Percentiles rank a stretch among this genome's conserved stretches.
phyloP scores from a whole-genome alignment of 768 basidiomycete genomes.

The Exsudoporus frostii region DNA sequence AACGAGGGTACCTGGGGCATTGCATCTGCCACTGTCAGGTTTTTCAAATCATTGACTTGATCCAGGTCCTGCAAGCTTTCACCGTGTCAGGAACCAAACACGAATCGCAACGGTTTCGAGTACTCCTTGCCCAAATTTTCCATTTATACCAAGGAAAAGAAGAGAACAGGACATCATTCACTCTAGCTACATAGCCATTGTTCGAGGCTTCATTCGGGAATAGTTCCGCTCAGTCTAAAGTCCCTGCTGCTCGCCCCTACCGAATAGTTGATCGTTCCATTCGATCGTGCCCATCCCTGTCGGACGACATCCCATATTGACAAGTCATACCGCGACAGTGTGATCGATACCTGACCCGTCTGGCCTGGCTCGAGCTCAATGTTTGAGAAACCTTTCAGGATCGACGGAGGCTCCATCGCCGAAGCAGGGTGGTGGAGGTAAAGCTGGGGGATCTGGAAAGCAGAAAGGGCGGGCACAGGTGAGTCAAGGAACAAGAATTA shows the following conservation, averaged over 20 bases:
- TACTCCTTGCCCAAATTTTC: too few relatives aligned
- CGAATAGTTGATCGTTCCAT: background rate
- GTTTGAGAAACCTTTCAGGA: background rate
- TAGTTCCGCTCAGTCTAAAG: background rate
- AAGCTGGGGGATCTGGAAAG: too few relatives aligned
- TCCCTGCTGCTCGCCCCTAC: background rate
- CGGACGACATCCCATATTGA: background rate
- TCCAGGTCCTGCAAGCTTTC: too few relatives aligned
- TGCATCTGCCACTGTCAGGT: too few relatives aligned
- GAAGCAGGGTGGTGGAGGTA: background rate
- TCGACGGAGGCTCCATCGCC: background rate
- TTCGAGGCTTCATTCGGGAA: background rate
- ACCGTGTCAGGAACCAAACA: too few relatives aligned
- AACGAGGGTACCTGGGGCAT: too few relatives aligned
- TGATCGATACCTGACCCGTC: background rate
- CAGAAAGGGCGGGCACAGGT: background rate
- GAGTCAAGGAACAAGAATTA: background rate
- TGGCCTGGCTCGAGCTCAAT: background rate
- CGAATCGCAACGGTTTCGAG: too few relatives aligned
- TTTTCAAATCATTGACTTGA: too few relatives aligned
- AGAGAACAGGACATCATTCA: background rate
- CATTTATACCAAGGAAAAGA: background rate
- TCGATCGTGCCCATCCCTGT: background rate
- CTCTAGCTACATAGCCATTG: background rate
- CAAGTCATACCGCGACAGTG: background rate